phyloP scores from a whole-genome alignment of 2,329 filamentous ascomycete genomes.

The Xylariaceae sp. region DNA sequence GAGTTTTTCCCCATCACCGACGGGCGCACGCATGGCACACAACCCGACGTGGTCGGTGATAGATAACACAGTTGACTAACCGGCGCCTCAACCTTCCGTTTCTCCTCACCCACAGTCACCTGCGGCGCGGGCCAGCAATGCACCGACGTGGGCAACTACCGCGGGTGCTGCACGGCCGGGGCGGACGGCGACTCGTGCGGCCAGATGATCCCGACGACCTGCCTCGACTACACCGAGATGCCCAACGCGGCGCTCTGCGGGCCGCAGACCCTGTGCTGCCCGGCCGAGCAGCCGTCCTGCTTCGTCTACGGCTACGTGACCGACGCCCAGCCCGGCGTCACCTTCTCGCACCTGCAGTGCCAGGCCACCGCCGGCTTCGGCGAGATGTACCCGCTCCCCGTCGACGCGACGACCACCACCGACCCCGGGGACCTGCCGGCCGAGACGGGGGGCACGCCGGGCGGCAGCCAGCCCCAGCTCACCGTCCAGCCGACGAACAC shows the following conservation, averaged over 20 bases:
- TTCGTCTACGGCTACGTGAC: constrained; percentile 20
- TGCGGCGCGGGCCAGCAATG: constrained; percentile 21
- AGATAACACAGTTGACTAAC: no score
- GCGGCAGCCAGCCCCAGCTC: neutral
- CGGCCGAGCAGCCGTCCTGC: constrained; percentile 8
- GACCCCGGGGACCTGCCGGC: neutral
- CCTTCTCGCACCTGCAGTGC: constrained; percentile 20
- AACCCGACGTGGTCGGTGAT: no score
- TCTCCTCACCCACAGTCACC: no score
- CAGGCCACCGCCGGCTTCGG: constrained; percentile 15
- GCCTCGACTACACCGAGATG: constrained; percentile 15
- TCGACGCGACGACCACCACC: constrained; percentile 13
- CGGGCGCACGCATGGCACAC: no score
- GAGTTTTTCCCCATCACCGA: no score
- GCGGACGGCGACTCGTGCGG: constrained; percentile 12
- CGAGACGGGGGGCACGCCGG: no score
- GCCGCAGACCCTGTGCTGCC: constrained; percentile 23
- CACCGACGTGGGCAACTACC: constrained; percentile 18
- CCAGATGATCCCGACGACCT: constrained; percentile 20
- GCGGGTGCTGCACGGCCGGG: constrained; percentile 20
- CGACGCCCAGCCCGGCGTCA: constrained; percentile 9
- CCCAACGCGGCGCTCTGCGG: constrained; percentile 13
- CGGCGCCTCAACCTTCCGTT: no score
- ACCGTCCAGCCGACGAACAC: neutral
- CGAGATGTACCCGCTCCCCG: constrained; percentile 21